phyloP scores from a whole-genome alignment of 306 rosid genomes.

The Morella rubra region DNA sequence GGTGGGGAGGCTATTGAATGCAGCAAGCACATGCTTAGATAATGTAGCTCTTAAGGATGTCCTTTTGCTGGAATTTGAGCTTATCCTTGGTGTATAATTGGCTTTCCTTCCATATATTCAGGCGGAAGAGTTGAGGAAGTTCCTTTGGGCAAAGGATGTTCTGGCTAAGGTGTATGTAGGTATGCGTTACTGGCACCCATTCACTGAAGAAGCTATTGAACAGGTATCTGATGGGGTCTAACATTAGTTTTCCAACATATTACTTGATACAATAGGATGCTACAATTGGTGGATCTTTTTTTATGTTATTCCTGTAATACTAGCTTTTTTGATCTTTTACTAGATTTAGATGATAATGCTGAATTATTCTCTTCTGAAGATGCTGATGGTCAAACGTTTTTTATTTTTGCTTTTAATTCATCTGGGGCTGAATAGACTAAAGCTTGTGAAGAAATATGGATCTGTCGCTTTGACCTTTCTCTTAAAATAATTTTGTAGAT shows the following conservation, averaged over 20 bases:
- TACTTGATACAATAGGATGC: constrained; percentile 3
- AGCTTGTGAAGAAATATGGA: constrained; percentile 6
- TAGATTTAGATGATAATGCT: constrained; percentile 15
- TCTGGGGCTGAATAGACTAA: background rate
- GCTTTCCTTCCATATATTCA: constrained; percentile 28
- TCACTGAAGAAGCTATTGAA: constrained; percentile 89
- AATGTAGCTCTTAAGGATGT: background rate
- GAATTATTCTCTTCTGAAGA: constrained; percentile 4
- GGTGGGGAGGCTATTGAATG: background rate
- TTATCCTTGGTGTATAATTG: background rate
- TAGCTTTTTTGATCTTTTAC: background rate
- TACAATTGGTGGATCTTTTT: constrained; percentile 17
- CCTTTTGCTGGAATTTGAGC: background rate
- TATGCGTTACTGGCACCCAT: constrained; percentile 99
- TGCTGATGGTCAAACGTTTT: background rate
- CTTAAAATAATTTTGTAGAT: constrained; percentile 51
- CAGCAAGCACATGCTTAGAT: background rate
- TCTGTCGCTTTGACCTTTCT: constrained; percentile 26
- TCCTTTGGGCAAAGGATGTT: constrained; percentile 69
- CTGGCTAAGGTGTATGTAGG: constrained; percentile 84
- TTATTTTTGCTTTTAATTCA: background rate
- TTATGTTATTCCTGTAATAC: background rate
- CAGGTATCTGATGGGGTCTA: constrained; percentile 44
- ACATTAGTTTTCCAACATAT: constrained; percentile 2
- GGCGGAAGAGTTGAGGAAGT: constrained; percentile 72